Conservation (phyloP, 768 basidiomycete species). For the Lactifluus subvellereus region DNA sequence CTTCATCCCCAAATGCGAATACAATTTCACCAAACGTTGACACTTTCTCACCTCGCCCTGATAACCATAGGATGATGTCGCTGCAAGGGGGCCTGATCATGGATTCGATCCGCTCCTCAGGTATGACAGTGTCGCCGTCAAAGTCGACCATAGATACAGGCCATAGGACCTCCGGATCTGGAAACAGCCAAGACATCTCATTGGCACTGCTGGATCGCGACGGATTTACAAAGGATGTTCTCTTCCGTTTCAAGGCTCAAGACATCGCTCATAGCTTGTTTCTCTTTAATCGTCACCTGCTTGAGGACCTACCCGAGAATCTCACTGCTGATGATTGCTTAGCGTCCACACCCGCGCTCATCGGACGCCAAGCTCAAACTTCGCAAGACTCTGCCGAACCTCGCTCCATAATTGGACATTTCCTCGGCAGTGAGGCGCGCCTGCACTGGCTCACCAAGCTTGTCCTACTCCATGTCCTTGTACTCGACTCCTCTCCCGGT, state of each 20-base stretch:
- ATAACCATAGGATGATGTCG: slow-evolving; percentile 9
- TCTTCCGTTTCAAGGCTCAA: slow-evolving; percentile 57
- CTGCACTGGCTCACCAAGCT: slow-evolving; percentile 82
- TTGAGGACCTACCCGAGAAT: slow-evolving; percentile 47
- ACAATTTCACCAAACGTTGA: slow-evolving; percentile 31
- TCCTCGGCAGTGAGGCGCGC: slow-evolving; percentile 63
- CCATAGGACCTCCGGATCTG: slow-evolving; percentile 21
- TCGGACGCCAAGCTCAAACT: slow-evolving; percentile 8
- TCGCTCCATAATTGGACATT: slow-evolving; percentile 27
- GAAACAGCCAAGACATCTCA: slow-evolving; percentile 29
- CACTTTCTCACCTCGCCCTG: slow-evolving; percentile 27
- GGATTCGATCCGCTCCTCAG: neutral
- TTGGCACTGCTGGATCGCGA: slow-evolving; percentile 54
- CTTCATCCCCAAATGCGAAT: slow-evolving; percentile 21
- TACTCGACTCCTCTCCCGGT: slow-evolving; percentile 44
- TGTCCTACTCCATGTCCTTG: slow-evolving; percentile 64
- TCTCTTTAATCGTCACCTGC: slow-evolving; percentile 48
- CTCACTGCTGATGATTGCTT: slow-evolving; percentile 40
- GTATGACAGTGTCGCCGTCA: neutral
- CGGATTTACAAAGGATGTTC: slow-evolving; percentile 61
- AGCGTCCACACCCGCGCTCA: slow-evolving; percentile 6
- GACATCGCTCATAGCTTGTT: slow-evolving; percentile 59
- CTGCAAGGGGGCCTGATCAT: slow-evolving; percentile 9
- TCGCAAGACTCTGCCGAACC: neutral
- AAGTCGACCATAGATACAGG: slow-evolving; percentile 25